Evolutionary conservation across 345 rosid genomes (phyloP).

Genomic region (Syzygium jambos): DNA sequence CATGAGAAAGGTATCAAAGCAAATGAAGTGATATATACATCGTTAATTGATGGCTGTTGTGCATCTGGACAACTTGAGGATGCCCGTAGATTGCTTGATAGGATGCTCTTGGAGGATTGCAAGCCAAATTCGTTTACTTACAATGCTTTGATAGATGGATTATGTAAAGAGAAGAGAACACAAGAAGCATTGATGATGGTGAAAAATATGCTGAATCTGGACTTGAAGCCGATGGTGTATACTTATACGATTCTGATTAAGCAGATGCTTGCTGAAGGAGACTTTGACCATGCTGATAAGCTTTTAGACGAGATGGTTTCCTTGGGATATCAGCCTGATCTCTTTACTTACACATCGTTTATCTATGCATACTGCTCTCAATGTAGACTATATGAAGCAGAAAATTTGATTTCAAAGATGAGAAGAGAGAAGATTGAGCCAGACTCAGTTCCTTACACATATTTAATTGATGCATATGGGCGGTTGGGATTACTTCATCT

Average conservation of each 20-base stretch:
- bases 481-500: slow-evolving; percentile 38
- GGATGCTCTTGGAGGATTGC: slow-evolving; percentile 51
- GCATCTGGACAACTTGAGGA: slow-evolving; percentile 46
- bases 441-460: slow-evolving; percentile 53
- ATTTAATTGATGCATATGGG: slow-evolving; percentile 60
- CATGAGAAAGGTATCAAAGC: slow-evolving; percentile 53
- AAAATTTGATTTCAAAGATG: slow-evolving; percentile 55
- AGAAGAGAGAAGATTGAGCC: slow-evolving; percentile 49
- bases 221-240: slow-evolving; percentile 41
- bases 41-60: slow-evolving; percentile 81
- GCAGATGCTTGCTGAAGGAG: slow-evolving; percentile 50
- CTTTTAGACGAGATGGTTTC: slow-evolving; percentile 45
- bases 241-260: slow-evolving; percentile 72
- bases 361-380: slow-evolving; percentile 52
- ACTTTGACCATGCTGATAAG: slow-evolving; percentile 44
- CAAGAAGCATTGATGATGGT: slow-evolving; percentile 36
- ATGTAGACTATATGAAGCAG: slow-evolving; percentile 68
- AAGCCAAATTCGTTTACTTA: slow-evolving; percentile 57
- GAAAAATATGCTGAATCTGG: slow-evolving; percentile 43
- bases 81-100: slow-evolving; percentile 46
- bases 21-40: slow-evolving; percentile 75
- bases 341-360: slow-evolving; percentile 61
- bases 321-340: slow-evolving; percentile 58
- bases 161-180: slow-evolving; percentile 45
- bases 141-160: slow-evolving; percentile 69